Evolutionary conservation across 108 stramenopile species (phyloP), one percentile per base, ranked within the genome.

Genomic region (Pelagomonas calceolata): DNA sequence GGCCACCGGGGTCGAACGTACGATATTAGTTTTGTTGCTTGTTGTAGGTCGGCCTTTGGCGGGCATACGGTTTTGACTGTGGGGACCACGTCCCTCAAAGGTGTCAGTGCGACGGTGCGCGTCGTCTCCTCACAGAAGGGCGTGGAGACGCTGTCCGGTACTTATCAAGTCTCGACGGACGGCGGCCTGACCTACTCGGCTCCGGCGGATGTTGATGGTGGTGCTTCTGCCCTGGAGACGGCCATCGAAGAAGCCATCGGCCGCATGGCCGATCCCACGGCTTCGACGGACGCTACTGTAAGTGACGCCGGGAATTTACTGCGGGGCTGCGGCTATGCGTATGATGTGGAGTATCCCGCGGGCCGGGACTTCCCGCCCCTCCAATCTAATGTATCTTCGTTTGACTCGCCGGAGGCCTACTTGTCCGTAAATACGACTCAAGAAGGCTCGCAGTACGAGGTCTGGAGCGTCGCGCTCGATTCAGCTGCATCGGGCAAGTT

Each of bases 241-340:
- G 64, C 35, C 64, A 16, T 37, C n/a, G 60, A 71, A 26, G 35
- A 34, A 29, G 30, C n/a, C 60, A 63, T 70, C 70, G 60, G 14
- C 30, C 34, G 26, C 30, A n/a, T 70, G 43, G 70, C 60, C 70
- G 70, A 70, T 18, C 4, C 51, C 33, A 60, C n/a, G 33, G 34
- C 33, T 9, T 33, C 9, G 30, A 70, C 60, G n/a, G 70, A 63
- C 32, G 9, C 60, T 15, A 35, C 21, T 18, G 70, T 63, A 63
- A n/a, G 5, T 4, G 36, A 63, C 36, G 4, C 29, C 31, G 70
- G 43, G 26, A 14, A 15, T 4, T n/a, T 26, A 17, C 21, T 26
- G 51, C 51, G 51, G 21, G 51, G 51, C 51, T 60, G 51, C 51
- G 51, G 51, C 51, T 26, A 26, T 26, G 51, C 29, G 21, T 16